phyloP scores from a whole-genome alignment of 2,329 filamentous ascomycete genomes.

The Penicillium expansum region DNA sequence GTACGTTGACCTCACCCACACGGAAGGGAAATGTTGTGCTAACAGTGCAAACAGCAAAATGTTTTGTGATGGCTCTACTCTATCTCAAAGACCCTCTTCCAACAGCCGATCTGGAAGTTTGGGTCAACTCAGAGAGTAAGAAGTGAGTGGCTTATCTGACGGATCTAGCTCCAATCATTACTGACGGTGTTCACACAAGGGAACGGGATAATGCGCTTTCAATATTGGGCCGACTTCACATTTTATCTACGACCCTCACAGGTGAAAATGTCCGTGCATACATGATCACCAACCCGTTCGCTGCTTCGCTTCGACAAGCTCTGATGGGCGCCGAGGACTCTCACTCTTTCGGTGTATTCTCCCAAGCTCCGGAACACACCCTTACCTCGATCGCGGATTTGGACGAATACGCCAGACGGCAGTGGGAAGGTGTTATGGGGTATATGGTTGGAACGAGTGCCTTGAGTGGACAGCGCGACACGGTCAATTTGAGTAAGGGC shows the following conservation, averaged over 20 bases:
- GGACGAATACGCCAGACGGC: slow-evolving; percentile 78
- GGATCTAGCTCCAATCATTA: background rate
- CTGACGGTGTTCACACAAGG: slow-evolving; percentile 40
- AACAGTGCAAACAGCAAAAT: slow-evolving; percentile 65
- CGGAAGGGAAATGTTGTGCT: slow-evolving; percentile 9
- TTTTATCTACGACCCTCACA: slow-evolving; percentile 65
- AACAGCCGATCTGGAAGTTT: slow-evolving; percentile 76
- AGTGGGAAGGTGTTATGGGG: slow-evolving; percentile 95
- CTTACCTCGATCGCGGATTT: slow-evolving; percentile 69
- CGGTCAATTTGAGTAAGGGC: slow-evolving; percentile 62
- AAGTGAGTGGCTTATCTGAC: slow-evolving; percentile 41
- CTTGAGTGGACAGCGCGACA: slow-evolving; percentile 47
- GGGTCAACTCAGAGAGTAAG: slow-evolving; percentile 70
- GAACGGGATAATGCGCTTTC: slow-evolving; percentile 81
- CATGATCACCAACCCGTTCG: slow-evolving; percentile 77
- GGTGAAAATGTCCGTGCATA: slow-evolving; percentile 66
- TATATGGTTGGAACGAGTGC: slow-evolving; percentile 72
- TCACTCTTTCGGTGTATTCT: slow-evolving; percentile 87
- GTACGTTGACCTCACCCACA: slow-evolving; percentile 48
- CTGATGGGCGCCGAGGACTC: slow-evolving; percentile 83
- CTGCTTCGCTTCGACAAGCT: slow-evolving; percentile 76
- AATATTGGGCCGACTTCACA: slow-evolving; percentile 80
- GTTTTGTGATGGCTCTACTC: slow-evolving; percentile 90
- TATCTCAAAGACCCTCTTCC: slow-evolving; percentile 82
- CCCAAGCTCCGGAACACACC: slow-evolving; percentile 59